Percentiles rank a stretch among this genome's conserved stretches.
phyloP scores from a whole-genome alignment of 176 grass and related monocot species.

The Musa troglodytarum region DNA sequence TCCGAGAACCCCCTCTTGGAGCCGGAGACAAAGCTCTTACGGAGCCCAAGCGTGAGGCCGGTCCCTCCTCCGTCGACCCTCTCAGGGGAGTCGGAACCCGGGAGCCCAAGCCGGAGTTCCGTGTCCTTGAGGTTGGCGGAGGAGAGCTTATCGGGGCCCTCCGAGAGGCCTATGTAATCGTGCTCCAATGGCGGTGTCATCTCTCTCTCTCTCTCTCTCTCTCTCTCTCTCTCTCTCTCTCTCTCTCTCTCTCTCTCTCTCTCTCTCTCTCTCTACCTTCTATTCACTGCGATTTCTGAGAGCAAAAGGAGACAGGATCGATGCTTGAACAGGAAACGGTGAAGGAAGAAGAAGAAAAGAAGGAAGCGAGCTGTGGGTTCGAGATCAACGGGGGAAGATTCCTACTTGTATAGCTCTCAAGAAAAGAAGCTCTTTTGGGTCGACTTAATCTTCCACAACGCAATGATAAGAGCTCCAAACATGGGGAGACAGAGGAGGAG shows the following conservation, averaged over 20 bases:
- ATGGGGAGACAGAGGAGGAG: neutral
- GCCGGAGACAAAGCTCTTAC: constrained; percentile 31
- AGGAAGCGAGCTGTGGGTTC: neutral
- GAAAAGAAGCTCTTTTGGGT: neutral
- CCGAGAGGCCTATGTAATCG: constrained; percentile 7
- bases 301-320: neutral
- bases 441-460: neutral
- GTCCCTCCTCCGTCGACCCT: neutral
- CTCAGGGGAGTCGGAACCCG: constrained; percentile 34
- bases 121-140: constrained; percentile 32
- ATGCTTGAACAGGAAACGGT: neutral
- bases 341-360: neutral
- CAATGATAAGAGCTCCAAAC: constrained; percentile 1
- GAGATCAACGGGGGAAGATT: neutral
- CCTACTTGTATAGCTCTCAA: constrained; percentile 1
- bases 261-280: neutral
- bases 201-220: neutral
- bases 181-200: constrained; percentile 13
- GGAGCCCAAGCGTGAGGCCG: constrained; percentile 40
- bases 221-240: neutral
- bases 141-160: constrained; percentile 10
- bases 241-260: neutral
- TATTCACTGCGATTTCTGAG: neutral
- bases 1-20: constrained; percentile 73
- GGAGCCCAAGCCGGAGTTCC: constrained; percentile 59